A percentile compares a stretch with the other conserved stretches of the same genome.
Evolutionary conservation across 805 yeast species (phyloP).

Genomic region (Metschnikowia arizonensis): DNA sequence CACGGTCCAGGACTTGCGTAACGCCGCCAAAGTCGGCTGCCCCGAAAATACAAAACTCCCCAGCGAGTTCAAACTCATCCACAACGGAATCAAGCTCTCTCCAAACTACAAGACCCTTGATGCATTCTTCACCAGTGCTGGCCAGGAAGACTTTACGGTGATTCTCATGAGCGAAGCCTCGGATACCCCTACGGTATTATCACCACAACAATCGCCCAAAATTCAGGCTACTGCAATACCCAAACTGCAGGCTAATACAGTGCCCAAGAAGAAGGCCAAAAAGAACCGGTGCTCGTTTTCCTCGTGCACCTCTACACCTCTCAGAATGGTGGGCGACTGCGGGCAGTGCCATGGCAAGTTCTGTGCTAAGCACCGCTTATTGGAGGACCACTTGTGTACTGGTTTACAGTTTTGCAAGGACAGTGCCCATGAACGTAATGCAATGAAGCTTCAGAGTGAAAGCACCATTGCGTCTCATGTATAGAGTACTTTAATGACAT

Average conservation of each 20-base stretch:
- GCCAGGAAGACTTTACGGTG: slow-evolving; percentile 18
- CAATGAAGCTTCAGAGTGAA: slow-evolving; percentile 75
- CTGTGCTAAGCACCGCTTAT: slow-evolving; percentile 80
- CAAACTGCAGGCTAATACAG: slow-evolving; percentile 31
- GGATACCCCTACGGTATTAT: slow-evolving; percentile 21
- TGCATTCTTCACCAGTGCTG: slow-evolving; percentile 14
- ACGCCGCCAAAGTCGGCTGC: slow-evolving; percentile 40
- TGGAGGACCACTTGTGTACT: slow-evolving; percentile 79
- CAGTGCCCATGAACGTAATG: slow-evolving; percentile 77
- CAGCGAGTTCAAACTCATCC: slow-evolving; percentile 35
- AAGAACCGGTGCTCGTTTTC: slow-evolving; percentile 49
- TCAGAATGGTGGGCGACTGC: slow-evolving; percentile 76
- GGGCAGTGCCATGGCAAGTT: slow-evolving; percentile 78
- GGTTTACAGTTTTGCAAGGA: slow-evolving; percentile 81
- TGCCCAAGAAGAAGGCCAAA: slow-evolving; percentile 30
- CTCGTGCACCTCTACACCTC: slow-evolving; percentile 60
- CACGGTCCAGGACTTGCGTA: slow-evolving; percentile 48
- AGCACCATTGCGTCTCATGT: slow-evolving; percentile 59
- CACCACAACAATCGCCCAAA: slow-evolving; percentile 19
- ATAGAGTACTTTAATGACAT: not conserved
- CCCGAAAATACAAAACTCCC: slow-evolving; percentile 33
- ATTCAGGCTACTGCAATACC: slow-evolving; percentile 15
- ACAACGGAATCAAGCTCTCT: slow-evolving; percentile 37
- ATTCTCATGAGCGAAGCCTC: slow-evolving; percentile 27
- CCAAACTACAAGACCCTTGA: slow-evolving; percentile 24